Conservation (phyloP, 1,139 yeast genomes). For the Schwanniomyces etchellsii region DNA sequence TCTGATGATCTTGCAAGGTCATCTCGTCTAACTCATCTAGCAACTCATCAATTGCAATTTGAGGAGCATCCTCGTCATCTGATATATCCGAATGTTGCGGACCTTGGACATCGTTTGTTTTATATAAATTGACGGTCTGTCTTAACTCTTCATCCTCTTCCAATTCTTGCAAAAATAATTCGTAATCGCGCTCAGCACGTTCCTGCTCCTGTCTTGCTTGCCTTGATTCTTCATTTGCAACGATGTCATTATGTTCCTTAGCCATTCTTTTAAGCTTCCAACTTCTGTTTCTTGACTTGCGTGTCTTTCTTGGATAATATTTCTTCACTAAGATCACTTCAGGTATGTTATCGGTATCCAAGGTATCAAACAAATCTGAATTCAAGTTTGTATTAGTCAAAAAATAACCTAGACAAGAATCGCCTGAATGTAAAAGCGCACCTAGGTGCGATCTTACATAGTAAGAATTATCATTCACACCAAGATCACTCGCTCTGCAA, state of each 20-base stretch:
- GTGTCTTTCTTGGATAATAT: conserved; percentile 73
- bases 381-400: conserved; percentile 81
- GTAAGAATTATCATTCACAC: conserved; percentile 73
- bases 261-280: conserved; percentile 99
- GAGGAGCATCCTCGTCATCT: conserved; percentile 68
- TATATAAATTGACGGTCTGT: conserved; percentile 83
- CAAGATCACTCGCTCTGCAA: conserved; percentile 81
- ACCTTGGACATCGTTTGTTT: conserved; percentile 38
- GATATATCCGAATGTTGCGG: conserved; percentile 27
- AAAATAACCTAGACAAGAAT: conserved; percentile 87
- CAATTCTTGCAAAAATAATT: conserved; percentile 89
- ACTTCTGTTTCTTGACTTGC: conserved; percentile 72
- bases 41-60: conserved; percentile 73
- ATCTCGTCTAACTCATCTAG: conserved; percentile 90
- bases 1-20: conserved; percentile 58
- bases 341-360: conserved; percentile 62
- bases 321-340: conserved; percentile 93
- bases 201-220: conserved; percentile 85
- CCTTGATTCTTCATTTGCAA: conserved; percentile 71
- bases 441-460: conserved; percentile 89
- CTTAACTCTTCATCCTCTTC: conserved; percentile 97
- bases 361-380: conserved; percentile 74
- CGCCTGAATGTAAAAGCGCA: conserved; percentile 93
- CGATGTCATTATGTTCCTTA: conserved; percentile 82
- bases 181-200: conserved; percentile 92